Evolutionary conservation across 805 yeast species (phyloP).

Genomic region (Saccharomyces kudriavzevii): DNA sequence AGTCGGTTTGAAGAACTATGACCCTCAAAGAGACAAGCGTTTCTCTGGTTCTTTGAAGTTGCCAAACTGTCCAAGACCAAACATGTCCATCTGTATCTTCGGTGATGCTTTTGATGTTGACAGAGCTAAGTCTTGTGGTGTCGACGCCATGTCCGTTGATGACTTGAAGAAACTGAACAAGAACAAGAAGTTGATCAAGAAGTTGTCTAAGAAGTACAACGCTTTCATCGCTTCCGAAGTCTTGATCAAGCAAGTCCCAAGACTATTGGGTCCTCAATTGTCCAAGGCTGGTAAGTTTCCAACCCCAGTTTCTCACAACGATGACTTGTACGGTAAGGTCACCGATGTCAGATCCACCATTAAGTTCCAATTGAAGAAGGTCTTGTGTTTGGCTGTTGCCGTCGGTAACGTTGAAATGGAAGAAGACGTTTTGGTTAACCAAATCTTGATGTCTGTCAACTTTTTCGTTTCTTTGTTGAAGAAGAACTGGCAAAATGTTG

Average conservation of each 20-base stretch:
- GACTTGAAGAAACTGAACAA: slow-evolving; percentile 99
- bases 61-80: slow-evolving; percentile 99
- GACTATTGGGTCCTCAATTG: slow-evolving; percentile 99
- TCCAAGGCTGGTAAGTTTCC: slow-evolving; percentile 99
- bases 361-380: slow-evolving; percentile 99
- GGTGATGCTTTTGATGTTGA: slow-evolving; percentile 99
- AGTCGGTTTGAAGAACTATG: slow-evolving; percentile 99
- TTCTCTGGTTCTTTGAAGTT: slow-evolving; percentile 99
- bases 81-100: slow-evolving; percentile 99
- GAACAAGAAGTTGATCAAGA: slow-evolving; percentile 99
- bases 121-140: slow-evolving; percentile 99
- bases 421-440: slow-evolving; percentile 91
- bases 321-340: slow-evolving; percentile 92
- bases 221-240: slow-evolving; percentile 99
- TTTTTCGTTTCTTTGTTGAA: slow-evolving; percentile 97
- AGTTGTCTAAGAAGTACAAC: slow-evolving; percentile 99
- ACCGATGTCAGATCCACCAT: slow-evolving; percentile 97
- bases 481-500: slow-evolving; percentile 99
- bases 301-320: slow-evolving; percentile 99
- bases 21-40: slow-evolving; percentile 99
- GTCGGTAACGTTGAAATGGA: slow-evolving; percentile 99
- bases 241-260: slow-evolving; percentile 99
- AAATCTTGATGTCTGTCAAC: slow-evolving; percentile 97
- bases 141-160: slow-evolving; percentile 99
- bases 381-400: slow-evolving; percentile 98